Percentiles rank a stretch among this genome's conserved stretches.
phyloP scores from a whole-genome alignment of 108 stramenopile species.

The Fistulifera solaris region DNA sequence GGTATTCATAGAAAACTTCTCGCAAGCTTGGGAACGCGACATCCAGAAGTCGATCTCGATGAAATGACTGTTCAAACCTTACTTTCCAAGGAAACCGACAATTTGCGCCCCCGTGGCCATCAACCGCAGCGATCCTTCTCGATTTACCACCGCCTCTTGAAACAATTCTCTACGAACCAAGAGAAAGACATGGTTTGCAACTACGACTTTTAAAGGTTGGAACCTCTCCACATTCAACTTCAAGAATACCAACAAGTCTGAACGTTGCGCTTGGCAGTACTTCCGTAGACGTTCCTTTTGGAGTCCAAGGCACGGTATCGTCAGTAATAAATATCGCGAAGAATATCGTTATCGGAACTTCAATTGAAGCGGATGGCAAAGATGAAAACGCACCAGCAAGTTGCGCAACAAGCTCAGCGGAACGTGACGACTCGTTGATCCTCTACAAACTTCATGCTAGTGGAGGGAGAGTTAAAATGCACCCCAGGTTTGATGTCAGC shows the following conservation, averaged over 20 bases:
- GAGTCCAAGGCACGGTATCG: constrained; percentile 5
- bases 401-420: background rate
- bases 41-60: constrained; percentile 1
- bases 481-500: constrained; percentile 29
- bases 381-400: background rate
- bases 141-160: constrained; percentile 45
- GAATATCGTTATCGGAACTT: constrained; percentile 5
- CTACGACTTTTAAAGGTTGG: constrained; percentile 12
- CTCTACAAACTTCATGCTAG: constrained; percentile 25
- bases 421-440: background rate
- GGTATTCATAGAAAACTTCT: constrained; percentile 32
- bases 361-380: background rate
- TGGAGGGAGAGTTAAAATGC: constrained; percentile 32
- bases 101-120: constrained; percentile 32
- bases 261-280: constrained; percentile 20
- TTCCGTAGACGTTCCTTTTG: constrained; percentile 14
- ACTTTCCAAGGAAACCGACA: background rate
- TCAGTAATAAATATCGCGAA: background rate
- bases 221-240: no score
- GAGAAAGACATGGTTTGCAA: constrained; percentile 30
- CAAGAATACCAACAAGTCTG: constrained; percentile 12
- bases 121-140: constrained; percentile 50
- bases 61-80: constrained; percentile 7
- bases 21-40: constrained; percentile 20
- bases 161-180: constrained; percentile 16